Evolutionary conservation across 2,329 filamentous ascomycete species (phyloP).

Genomic region (Alternaria sp.): DNA sequence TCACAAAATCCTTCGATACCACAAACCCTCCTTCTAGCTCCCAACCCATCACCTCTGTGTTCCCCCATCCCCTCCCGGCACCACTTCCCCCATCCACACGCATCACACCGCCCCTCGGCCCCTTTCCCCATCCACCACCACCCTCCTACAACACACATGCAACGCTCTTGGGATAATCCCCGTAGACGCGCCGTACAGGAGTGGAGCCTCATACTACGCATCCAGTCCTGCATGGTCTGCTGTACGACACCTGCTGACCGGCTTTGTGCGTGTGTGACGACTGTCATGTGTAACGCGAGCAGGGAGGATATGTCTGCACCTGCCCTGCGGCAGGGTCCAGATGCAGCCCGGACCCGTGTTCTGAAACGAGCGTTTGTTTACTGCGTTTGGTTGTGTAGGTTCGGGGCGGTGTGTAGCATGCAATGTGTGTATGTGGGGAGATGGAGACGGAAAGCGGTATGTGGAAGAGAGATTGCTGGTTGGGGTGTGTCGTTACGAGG

Average conservation of each 20-base stretch:
- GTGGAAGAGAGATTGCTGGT: background rate
- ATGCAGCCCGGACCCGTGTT: background rate
- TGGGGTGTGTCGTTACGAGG: background rate
- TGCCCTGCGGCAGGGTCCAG: constrained; percentile 3
- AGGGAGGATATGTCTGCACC: background rate
- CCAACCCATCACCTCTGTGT: background rate
- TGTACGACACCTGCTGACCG: constrained; percentile 1
- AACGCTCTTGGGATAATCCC: background rate
- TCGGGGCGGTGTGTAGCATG: constrained; percentile 4
- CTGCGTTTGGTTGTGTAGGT: background rate
- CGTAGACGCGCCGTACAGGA: background rate
- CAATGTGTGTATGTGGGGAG: background rate
- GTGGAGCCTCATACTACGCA: background rate
- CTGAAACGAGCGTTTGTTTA: constrained; percentile 6
- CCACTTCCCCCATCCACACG: background rate
- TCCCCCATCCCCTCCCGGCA: background rate
- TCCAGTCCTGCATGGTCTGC: background rate
- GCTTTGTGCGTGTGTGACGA: background rate
- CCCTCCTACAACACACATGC: background rate
- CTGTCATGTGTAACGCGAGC: background rate
- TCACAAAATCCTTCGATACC: background rate
- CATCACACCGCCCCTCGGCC: background rate
- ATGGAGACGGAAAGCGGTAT: background rate
- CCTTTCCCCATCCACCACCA: background rate
- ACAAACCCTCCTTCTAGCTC: background rate